A percentile compares a stretch with the other conserved stretches of the same genome.
These are phyloP conservation scores for Pyrenochaeta sp. DNA, from an alignment of 2,329 filamentous ascomycete species.

Conservation along the genomic window DNA sequence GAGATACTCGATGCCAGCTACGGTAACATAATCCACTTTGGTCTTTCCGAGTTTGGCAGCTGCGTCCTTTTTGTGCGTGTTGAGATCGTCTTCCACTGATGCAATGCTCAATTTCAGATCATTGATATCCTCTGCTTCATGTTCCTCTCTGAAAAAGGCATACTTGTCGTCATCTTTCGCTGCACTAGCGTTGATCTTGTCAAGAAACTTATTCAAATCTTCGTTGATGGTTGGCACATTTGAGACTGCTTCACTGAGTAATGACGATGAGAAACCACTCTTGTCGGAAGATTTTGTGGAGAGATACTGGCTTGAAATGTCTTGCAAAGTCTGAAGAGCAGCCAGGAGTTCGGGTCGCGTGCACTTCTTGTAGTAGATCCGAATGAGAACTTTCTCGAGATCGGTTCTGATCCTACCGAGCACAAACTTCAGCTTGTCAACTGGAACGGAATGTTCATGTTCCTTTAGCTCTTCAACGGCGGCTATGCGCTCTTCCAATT, in stretches of 20 bases:
- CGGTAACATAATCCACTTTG: slow-evolving; percentile 79
- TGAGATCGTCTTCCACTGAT: slow-evolving; percentile 87
- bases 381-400: slow-evolving; percentile 89
- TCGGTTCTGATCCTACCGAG: slow-evolving; percentile 77
- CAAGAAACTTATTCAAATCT: slow-evolving; percentile 76
- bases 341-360: slow-evolving; percentile 85
- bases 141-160: slow-evolving; percentile 84
- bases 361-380: slow-evolving; percentile 98
- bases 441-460: slow-evolving; percentile 68
- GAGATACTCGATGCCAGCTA: slow-evolving; percentile 91
- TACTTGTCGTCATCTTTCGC: slow-evolving; percentile 92
- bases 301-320: slow-evolving; percentile 78
- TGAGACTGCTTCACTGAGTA: slow-evolving; percentile 75
- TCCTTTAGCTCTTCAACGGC: slow-evolving; percentile 87
- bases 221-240: slow-evolving; percentile 78
- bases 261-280: slow-evolving; percentile 73
- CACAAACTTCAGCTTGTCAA: slow-evolving; percentile 77
- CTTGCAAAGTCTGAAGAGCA: slow-evolving; percentile 84
- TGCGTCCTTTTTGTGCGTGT: slow-evolving; percentile 75
- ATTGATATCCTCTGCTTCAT: slow-evolving; percentile 88
- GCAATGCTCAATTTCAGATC: slow-evolving; percentile 92
- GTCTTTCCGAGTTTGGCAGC: slow-evolving; percentile 75
- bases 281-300: slow-evolving; percentile 70
- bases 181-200: slow-evolving; percentile 83
- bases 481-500: slow-evolving; percentile 78